A percentile compares a stretch with the other conserved stretches of the same genome.
Evolutionary conservation across 2,329 filamentous ascomycete genomes (phyloP).

Genomic region (Paracamarosporium sp.): DNA sequence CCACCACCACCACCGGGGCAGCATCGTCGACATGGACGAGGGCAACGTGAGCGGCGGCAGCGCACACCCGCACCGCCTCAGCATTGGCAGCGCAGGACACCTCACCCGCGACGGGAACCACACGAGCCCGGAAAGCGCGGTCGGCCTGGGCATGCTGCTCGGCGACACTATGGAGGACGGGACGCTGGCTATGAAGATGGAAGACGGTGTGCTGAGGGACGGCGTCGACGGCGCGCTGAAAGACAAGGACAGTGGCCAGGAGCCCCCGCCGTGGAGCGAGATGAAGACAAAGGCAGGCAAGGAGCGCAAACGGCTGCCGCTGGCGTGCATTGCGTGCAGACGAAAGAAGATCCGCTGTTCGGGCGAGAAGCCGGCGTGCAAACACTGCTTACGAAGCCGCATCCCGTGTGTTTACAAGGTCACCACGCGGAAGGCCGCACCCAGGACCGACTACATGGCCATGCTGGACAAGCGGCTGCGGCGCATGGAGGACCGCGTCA

Average conservation of each 20-base stretch:
- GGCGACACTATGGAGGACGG: slow-evolving; percentile 35
- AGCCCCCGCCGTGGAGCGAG: slow-evolving; percentile 57
- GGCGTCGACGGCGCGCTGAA: slow-evolving; percentile 30
- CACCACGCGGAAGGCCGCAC: slow-evolving; percentile 90
- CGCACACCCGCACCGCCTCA: slow-evolving; percentile 36
- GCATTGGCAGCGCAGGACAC: slow-evolving; percentile 39
- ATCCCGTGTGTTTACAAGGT: slow-evolving; percentile 98
- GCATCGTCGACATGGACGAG: slow-evolving; percentile 40
- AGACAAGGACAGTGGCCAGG: slow-evolving; percentile 39
- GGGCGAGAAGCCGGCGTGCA: slow-evolving; percentile 96
- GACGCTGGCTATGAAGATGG: slow-evolving; percentile 33
- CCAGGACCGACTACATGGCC: slow-evolving; percentile 97
- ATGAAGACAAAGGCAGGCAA: slow-evolving; percentile 78
- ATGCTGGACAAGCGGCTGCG: slow-evolving; percentile 97
- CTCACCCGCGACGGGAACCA: slow-evolving; percentile 38
- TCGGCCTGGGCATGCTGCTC: slow-evolving; percentile 38
- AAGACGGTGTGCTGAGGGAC: slow-evolving; percentile 29
- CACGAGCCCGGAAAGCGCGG: slow-evolving; percentile 44
- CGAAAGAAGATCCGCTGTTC: slow-evolving; percentile 98
- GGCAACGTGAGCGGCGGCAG: slow-evolving; percentile 37
- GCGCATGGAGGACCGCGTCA: slow-evolving; percentile 96
- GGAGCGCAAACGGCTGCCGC: slow-evolving; percentile 87
- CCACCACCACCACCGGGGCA: slow-evolving; percentile 36
- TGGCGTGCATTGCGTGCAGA: slow-evolving; percentile 94
- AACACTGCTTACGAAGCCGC: slow-evolving; percentile 89